These are phyloP conservation scores for Ilex asprella DNA, from an alignment of 257 asterid genomes.

Conservation along the genomic window DNA sequence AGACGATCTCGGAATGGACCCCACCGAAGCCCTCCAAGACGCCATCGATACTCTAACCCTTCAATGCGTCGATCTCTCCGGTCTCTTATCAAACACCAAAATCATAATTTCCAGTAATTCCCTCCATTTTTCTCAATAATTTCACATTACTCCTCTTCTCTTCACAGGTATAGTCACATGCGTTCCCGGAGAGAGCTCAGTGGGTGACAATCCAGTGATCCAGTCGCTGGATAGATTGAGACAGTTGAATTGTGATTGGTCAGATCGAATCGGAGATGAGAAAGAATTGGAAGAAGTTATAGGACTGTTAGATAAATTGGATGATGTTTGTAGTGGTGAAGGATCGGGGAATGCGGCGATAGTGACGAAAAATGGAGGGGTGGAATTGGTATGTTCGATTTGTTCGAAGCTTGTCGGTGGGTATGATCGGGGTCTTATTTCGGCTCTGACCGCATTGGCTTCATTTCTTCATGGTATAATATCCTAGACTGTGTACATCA, in stretches of 20 bases:
- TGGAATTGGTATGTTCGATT: slow-evolving; percentile 45
- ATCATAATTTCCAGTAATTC: neutral
- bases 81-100: slow-evolving; percentile 11
- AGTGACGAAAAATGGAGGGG: slow-evolving; percentile 68
- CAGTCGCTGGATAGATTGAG: slow-evolving; percentile 57
- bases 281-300: slow-evolving; percentile 20
- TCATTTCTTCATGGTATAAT: slow-evolving; percentile 65
- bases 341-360: slow-evolving; percentile 67
- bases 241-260: slow-evolving; percentile 10
- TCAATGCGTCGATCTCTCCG: slow-evolving; percentile 93
- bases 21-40: slow-evolving; percentile 82
- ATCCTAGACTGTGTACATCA: too few relatives aligned
- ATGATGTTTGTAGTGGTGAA: slow-evolving; percentile 34
- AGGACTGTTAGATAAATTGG: slow-evolving; percentile 43
- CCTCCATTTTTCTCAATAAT: neutral
- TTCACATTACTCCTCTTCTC: neutral
- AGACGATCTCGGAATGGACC: slow-evolving; percentile 89
- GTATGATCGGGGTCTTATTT: slow-evolving; percentile 36
- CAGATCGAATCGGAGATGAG: slow-evolving; percentile 19
- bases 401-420: slow-evolving; percentile 45
- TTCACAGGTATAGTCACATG: slow-evolving; percentile 64
- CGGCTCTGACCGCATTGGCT: slow-evolving; percentile 60
- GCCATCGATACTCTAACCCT: slow-evolving; percentile 81
- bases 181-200: slow-evolving; percentile 63
- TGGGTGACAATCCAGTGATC: slow-evolving; percentile 50